Evolutionary conservation across 495 filamentous ascomycete species (phyloP).

Genomic region (Hypomontagnella submonticulosa): DNA sequence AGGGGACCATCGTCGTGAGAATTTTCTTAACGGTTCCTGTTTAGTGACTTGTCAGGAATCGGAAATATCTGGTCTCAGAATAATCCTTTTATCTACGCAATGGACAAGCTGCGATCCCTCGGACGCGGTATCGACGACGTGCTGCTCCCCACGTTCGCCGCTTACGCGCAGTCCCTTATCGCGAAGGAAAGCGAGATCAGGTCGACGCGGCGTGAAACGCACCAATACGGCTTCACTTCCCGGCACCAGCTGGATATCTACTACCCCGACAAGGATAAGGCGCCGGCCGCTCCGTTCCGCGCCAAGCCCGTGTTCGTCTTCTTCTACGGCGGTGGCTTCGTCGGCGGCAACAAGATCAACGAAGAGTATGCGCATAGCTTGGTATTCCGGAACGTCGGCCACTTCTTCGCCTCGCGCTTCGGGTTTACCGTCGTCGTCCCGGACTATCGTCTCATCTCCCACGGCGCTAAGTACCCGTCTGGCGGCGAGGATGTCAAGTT

Average conservation of each 20-base stretch:
- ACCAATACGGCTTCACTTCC: constrained; percentile 49
- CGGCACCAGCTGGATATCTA: constrained; percentile 58
- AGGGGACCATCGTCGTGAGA: too few species aligned
- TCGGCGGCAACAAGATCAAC: constrained; percentile 48
- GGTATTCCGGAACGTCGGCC: constrained; percentile 53
- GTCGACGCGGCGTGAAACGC: constrained; percentile 45
- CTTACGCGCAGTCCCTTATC: constrained; percentile 49
- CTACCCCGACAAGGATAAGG: constrained; percentile 30
- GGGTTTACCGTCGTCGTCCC: constrained; percentile 53
- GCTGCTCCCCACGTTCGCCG: constrained; percentile 51
- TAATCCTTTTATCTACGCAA: constrained; percentile 9
- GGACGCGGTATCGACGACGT: constrained; percentile 50
- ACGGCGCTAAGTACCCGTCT: constrained; percentile 53
- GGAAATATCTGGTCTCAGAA: constrained; percentile 3
- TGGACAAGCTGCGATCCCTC: constrained; percentile 54
- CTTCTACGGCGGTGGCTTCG: constrained; percentile 57
- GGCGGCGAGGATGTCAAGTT: constrained; percentile 54
- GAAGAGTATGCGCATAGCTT: constrained; percentile 46
- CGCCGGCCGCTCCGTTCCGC: constrained; percentile 15
- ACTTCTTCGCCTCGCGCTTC: constrained; percentile 53
- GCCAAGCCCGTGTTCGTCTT: constrained; percentile 53
- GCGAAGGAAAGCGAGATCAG: constrained; percentile 50
- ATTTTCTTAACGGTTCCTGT: too few species aligned
- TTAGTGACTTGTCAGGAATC: not conserved
- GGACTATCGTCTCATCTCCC: constrained; percentile 55